Conservation (phyloP, 352 stramenopile species). For the Globisporangium carolinianum region DNA sequence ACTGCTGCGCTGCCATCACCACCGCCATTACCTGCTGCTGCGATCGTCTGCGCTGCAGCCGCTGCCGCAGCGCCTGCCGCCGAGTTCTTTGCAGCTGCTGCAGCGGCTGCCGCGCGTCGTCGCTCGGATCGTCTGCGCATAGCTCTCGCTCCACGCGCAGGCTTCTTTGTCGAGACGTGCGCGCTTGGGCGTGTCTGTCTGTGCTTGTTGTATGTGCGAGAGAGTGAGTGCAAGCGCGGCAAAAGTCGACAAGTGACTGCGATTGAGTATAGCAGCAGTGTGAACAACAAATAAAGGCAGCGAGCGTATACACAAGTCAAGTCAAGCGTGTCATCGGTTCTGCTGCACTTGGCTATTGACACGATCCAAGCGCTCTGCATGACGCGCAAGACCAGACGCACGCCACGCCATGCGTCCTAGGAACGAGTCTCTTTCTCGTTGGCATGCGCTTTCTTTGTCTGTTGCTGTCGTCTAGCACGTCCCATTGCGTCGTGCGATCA, state of each 20-base stretch:
- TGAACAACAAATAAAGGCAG: not conserved
- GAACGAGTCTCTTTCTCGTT: too few relatives aligned
- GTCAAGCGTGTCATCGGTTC: too few relatives aligned
- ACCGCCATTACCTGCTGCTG: not conserved
- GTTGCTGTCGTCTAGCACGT: too few relatives aligned
- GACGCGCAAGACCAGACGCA: too few relatives aligned
- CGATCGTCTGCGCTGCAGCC: not conserved
- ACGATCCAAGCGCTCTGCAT: too few relatives aligned
- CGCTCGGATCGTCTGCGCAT: constrained; percentile 50
- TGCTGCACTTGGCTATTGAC: too few relatives aligned
- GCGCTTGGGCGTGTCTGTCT: constrained; percentile 15
- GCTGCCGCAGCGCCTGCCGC: constrained; percentile 4
- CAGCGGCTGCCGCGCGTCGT: constrained; percentile 35
- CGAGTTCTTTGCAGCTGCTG: constrained; percentile 10
- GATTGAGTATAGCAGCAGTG: not conserved
- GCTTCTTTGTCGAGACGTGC: too few relatives aligned
- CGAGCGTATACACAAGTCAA: too few relatives aligned
- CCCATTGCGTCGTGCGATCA: too few relatives aligned
- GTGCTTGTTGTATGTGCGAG: constrained; percentile 14
- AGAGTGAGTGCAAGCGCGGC: too few relatives aligned
- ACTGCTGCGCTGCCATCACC: not conserved
- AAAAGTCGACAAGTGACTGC: not conserved
- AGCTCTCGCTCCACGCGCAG: not conserved
- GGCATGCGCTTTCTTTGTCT: too few relatives aligned
- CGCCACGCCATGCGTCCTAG: too few relatives aligned